Base-by-base conservation (phyloP, 257 asterid genomes). In the Schizonepeta tenuifolia region DNA sequence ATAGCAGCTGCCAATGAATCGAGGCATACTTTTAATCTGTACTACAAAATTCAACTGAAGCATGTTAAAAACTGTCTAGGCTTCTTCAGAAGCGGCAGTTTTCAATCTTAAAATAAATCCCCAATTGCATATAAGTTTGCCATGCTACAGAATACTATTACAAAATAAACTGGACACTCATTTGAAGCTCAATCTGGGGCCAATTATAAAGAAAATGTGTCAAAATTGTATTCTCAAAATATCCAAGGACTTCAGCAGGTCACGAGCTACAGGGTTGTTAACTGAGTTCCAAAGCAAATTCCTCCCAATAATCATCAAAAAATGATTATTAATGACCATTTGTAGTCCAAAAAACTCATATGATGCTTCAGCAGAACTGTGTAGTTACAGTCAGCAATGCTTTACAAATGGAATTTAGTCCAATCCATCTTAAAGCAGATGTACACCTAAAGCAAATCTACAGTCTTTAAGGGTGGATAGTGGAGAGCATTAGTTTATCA, bases 401-500 rank as follows among this genome's bases (percentile, higher is more conserved):
- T 54, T 20, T 5, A 20, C 18, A 47, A 51, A 6, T 44, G 11
- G 51, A 28, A 43, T n/a, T 21, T 41, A 38, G 33, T 10, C n/a
- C 33, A 54, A 31, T 22, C 38, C 2, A 59, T 22, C 41, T 26
- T 7, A 58, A 36, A 57, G 26, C n/a, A n/a, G n/a, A n/a, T n/a
- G n/a, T n/a, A 28, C 11, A 26, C 41, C 31, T 10, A 21, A 22
- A 20, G 31, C 60, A 54, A 10, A 21, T 22, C 33, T 21, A 11
- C 17, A 9, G 60, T 21, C 33, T 21, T 4, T 22, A 1, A 24
- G n/a, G 17, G 49, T 38, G 50, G 33, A 17, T 73, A n/a, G 18
- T 22, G 7, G 14, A 51, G 22, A 36, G 41, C n/a, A 50, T 49
- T 58, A 70, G n/a, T 66, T 46, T 13, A 33, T 36, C 69, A 70